A percentile compares a stretch with the other conserved stretches of the same genome.
phyloP scores from a whole-genome alignment of 1,284 basidiomycete species.

The Fomitopsis betulina region DNA sequence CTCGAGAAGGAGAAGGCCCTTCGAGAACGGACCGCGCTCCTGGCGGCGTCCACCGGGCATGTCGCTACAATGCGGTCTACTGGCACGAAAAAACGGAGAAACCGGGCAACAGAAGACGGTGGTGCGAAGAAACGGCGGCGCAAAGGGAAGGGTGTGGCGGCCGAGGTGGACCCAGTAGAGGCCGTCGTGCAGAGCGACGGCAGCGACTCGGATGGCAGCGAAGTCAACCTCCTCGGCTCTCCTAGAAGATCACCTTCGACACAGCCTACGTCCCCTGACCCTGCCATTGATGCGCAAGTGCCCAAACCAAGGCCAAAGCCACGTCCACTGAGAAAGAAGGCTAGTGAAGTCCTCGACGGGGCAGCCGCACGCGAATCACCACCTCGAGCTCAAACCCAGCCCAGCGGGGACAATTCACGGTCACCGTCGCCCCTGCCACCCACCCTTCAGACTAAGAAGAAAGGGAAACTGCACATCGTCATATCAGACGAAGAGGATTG shows the following conservation, averaged over 20 bases:
- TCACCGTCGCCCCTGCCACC: neutral
- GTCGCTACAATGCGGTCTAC: conserved; percentile 54
- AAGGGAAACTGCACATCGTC: conserved; percentile 4
- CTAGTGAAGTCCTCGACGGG: neutral
- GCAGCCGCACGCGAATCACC: neutral
- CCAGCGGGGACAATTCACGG: neutral
- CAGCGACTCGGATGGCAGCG: conserved; percentile 18
- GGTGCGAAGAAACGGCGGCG: conserved; percentile 21
- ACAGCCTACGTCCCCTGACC: conserved; percentile 16
- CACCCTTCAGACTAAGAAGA: neutral
- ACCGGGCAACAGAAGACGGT: conserved; percentile 29
- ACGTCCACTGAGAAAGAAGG: conserved; percentile 18
- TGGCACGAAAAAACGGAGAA: conserved; percentile 68
- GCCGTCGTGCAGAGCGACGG: conserved; percentile 6
- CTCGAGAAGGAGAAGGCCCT: conserved; percentile 67
- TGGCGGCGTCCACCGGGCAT: conserved; percentile 41
- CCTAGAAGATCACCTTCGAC: conserved; percentile 18
- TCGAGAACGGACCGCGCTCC: conserved; percentile 43
- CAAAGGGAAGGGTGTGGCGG: conserved; percentile 11
- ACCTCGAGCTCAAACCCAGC: neutral
- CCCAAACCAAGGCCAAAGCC: conserved; percentile 19
- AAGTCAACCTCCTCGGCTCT: conserved; percentile 21
- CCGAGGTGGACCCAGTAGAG: conserved; percentile 1
- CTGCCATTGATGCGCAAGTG: neutral
- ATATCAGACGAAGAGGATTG: conserved; percentile 5